A percentile compares a stretch with the other conserved stretches of the same genome.
These are phyloP conservation scores for Saccharomyces kudriavzevii DNA, from an alignment of 805 yeast species.

Conservation along the genomic window DNA sequence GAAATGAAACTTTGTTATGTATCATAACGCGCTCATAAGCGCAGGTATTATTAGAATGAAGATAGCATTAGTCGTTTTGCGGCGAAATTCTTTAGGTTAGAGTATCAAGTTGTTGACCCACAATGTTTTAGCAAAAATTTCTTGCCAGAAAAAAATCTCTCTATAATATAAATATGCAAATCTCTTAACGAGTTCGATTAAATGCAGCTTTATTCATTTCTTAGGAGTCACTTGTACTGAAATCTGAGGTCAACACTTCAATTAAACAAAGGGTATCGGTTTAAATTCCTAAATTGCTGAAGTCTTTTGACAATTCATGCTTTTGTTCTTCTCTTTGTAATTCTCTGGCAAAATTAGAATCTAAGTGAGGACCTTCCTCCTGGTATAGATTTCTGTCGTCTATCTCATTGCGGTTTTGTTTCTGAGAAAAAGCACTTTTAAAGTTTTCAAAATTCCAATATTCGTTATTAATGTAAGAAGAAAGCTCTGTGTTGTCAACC, in stretches of 20 bases:
- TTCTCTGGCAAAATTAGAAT: conserved; percentile 18
- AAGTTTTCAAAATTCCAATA: conserved; percentile 17
- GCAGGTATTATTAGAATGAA: neutral
- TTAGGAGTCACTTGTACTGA: neutral
- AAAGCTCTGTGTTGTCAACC: conserved; percentile 16
- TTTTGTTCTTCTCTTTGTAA: conserved; percentile 9
- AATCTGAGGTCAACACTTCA: neutral
- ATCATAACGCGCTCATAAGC: neutral
- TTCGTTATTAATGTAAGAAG: conserved; percentile 19
- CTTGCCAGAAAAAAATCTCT: neutral
- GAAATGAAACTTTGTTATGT: neutral
- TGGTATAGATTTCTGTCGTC: conserved; percentile 7
- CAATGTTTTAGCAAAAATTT: neutral
- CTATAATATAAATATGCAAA: neutral
- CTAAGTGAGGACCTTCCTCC: conserved; percentile 8
- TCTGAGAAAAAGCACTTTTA: neutral
- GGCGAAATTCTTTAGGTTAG: no score
- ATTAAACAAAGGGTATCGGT: neutral
- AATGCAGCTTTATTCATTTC: neutral
- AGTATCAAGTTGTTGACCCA: neutral
- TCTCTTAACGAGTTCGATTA: neutral
- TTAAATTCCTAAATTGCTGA: neutral
- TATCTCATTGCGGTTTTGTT: neutral
- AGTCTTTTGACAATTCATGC: neutral
- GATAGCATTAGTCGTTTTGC: neutral